Evolutionary conservation across 139 green algal genomes (phyloP).

Genomic region (Micractinium conductrix): DNA sequence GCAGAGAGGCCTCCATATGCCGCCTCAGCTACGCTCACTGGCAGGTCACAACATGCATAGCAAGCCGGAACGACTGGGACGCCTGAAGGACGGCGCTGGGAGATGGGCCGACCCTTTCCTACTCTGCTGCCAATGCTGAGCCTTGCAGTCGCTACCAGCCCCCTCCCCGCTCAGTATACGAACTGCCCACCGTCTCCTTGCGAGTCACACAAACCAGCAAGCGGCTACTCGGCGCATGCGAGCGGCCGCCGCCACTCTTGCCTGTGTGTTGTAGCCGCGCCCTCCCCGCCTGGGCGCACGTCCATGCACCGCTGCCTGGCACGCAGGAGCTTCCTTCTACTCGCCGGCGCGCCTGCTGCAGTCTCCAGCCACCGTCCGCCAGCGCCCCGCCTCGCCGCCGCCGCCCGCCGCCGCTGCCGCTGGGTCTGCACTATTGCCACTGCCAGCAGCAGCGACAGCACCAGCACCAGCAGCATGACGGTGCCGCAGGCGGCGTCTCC

Average conservation of each 20-base stretch:
- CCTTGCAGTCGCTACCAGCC: no score
- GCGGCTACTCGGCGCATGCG: neutral
- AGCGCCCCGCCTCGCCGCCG: neutral
- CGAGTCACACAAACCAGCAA: no score
- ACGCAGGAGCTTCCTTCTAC: neutral
- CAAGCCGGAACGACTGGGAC: no score
- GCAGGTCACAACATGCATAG: no score
- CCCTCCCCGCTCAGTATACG: no score
- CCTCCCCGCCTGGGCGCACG: neutral
- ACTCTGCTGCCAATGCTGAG: no score
- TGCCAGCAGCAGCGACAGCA: neutral
- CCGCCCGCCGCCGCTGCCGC: neutral
- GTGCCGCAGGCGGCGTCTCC: neutral
- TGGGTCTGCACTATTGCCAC: neutral
- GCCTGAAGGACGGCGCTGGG: no score
- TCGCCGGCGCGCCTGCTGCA: neutral
- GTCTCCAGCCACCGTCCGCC: neutral
- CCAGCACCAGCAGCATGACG: neutral
- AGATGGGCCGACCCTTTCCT: no score
- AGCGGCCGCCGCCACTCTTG: neutral
- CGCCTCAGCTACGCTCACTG: no score
- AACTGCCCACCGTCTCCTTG: no score
- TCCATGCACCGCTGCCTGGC: conserved; percentile 4
- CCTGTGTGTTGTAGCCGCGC: neutral
- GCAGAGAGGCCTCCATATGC: no score